These are phyloP conservation scores for Cladosporium sp. DNA, from an alignment of 2,329 filamentous ascomycete genomes.

Conservation along the genomic window DNA sequence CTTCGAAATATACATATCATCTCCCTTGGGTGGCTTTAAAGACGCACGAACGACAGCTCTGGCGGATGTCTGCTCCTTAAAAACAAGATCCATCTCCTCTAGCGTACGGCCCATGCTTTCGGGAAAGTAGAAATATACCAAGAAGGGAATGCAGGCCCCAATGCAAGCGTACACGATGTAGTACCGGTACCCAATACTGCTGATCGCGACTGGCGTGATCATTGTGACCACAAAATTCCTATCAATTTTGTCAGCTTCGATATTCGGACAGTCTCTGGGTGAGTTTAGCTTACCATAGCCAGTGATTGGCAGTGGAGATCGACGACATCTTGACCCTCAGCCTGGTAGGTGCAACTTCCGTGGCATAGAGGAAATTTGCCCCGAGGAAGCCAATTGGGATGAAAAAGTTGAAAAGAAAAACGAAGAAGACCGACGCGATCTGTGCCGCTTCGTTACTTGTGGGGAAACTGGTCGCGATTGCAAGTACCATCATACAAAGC, in stretches of 20 bases:
- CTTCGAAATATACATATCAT: background rate
- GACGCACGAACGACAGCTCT: background rate
- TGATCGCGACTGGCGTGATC: slow-evolving; percentile 27
- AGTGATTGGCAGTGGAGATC: slow-evolving; percentile 52
- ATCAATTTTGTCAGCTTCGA: background rate
- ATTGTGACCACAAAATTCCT: slow-evolving; percentile 27
- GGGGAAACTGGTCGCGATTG: slow-evolving; percentile 47
- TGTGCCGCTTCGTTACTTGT: slow-evolving; percentile 42
- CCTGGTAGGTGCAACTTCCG: slow-evolving; percentile 52
- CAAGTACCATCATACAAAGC: slow-evolving; percentile 50
- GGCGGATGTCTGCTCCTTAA: slow-evolving; percentile 8
- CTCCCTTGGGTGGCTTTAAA: background rate
- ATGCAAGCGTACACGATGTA: slow-evolving; percentile 49
- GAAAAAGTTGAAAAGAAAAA: slow-evolving; percentile 59
- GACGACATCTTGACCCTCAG: slow-evolving; percentile 52
- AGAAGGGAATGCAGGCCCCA: slow-evolving; percentile 39
- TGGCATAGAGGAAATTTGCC: slow-evolving; percentile 58
- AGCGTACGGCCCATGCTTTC: slow-evolving; percentile 48
- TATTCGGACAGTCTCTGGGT: slow-evolving; percentile 19
- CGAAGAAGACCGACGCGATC: slow-evolving; percentile 51
- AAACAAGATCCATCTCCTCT: slow-evolving; percentile 44
- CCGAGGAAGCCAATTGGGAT: slow-evolving; percentile 56
- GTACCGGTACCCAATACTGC: slow-evolving; percentile 49
- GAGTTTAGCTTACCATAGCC: slow-evolving; percentile 36
- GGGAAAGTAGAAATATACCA: slow-evolving; percentile 53